Evolutionary conservation across 2,329 filamentous ascomycete species (phyloP).

Genomic region (Penicillium nordicum): DNA sequence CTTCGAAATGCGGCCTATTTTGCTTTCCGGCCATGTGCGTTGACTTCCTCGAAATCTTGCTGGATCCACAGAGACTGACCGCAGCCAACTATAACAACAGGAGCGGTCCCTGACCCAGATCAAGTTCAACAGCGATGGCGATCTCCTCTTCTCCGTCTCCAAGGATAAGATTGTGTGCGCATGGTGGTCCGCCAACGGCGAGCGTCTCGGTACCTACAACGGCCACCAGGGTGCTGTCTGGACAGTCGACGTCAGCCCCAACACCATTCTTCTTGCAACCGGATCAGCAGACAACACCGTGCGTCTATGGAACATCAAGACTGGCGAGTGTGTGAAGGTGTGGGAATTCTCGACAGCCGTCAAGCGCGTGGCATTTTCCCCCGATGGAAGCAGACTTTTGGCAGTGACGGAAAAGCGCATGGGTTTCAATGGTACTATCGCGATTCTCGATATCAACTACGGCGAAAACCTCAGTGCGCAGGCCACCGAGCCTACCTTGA

Average conservation of each 20-base stretch:
- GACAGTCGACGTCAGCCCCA: constrained; percentile 96
- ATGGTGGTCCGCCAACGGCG: constrained; percentile 97
- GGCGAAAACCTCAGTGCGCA: constrained; percentile 76
- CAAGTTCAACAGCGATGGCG: constrained; percentile 92
- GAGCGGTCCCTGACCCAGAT: constrained; percentile 95
- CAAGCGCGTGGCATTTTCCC: constrained; percentile 96
- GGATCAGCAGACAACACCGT: constrained; percentile 98
- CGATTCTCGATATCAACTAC: constrained; percentile 83
- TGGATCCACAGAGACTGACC: constrained; percentile 27
- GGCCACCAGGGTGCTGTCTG: constrained; percentile 97
- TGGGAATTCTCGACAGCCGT: constrained; percentile 98
- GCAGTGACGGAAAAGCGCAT: constrained; percentile 98
- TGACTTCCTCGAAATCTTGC: constrained; percentile 13
- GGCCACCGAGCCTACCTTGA: constrained; percentile 74
- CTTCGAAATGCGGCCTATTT: constrained; percentile 86
- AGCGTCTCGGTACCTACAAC: constrained; percentile 92
- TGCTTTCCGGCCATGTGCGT: constrained; percentile 84
- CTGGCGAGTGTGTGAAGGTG: constrained; percentile 87
- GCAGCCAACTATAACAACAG: constrained; percentile 38
- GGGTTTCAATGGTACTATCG: constrained; percentile 90
- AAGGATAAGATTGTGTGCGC: constrained; percentile 97
- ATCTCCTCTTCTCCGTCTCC: constrained; percentile 90
- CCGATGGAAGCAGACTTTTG: constrained; percentile 84
- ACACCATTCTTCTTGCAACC: constrained; percentile 84
- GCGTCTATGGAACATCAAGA: constrained; percentile 92